A percentile compares a stretch with the other conserved stretches of the same genome.
These are phyloP conservation scores for Melastoma candidum DNA, from an alignment of 441 rosid species.

Conservation along the genomic window DNA sequence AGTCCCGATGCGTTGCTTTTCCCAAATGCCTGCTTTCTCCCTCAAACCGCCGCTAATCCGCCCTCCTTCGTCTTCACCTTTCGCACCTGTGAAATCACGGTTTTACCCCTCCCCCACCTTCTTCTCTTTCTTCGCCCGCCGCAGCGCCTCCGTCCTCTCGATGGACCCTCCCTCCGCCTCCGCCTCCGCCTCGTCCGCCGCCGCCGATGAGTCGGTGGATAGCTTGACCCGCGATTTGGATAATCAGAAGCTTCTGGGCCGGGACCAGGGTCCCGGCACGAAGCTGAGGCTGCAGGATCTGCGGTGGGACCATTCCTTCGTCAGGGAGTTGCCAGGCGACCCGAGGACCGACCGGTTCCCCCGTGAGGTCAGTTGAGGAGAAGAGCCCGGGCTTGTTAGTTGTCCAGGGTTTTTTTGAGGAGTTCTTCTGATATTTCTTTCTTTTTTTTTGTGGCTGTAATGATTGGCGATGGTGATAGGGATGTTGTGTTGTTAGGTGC, in stretches of 20 bases:
- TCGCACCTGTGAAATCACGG: too few species aligned
- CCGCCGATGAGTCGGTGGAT: conserved; percentile 33
- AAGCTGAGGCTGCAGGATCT: conserved; percentile 55
- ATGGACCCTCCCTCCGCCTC: conserved; percentile 40
- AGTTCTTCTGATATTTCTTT: background rate
- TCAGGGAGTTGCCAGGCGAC: conserved; percentile 80
- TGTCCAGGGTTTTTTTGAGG: background rate
- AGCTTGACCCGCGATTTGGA: conserved; percentile 57
- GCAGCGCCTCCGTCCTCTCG: conserved; percentile 8
- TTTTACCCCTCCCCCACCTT: too few species aligned
- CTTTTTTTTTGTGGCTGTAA: background rate
- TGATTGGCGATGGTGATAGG: conserved; percentile 2
- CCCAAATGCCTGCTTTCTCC: too few species aligned
- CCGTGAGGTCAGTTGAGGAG: conserved; percentile 23
- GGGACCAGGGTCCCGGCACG: background rate
- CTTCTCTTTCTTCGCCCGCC: too few species aligned
- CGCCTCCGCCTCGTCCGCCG: background rate
- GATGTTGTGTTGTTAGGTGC: conserved; percentile 33
- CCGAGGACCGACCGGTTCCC: conserved; percentile 52
- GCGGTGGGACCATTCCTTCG: conserved; percentile 89
- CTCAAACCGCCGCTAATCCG: too few species aligned
- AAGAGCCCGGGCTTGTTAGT: background rate
- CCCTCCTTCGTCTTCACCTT: too few species aligned
- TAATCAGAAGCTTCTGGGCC: conserved; percentile 37
- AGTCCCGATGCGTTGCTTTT: too few species aligned